These are phyloP conservation scores for Solanum chilense DNA, from an alignment of 257 asterid genomes.

Conservation along the genomic window DNA sequence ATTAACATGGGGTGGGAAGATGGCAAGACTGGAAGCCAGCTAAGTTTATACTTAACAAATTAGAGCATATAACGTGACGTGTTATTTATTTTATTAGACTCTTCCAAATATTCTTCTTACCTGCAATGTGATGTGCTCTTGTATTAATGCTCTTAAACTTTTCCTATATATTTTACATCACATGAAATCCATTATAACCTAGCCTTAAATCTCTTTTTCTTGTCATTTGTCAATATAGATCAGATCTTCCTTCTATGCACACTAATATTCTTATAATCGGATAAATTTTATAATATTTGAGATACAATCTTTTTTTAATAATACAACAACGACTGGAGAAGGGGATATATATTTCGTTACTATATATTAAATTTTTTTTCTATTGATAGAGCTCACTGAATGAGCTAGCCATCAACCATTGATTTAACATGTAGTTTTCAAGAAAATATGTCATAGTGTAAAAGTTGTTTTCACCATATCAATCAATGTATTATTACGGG, in stretches of 20 bases:
- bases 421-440: neutral
- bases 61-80: conserved; percentile 34
- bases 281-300: neutral
- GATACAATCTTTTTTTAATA: neutral
- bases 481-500: neutral
- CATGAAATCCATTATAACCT: neutral
- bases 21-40: conserved; percentile 75
- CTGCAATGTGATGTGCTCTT: conserved; percentile 20
- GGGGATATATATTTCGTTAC: neutral
- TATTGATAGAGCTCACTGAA: neutral
- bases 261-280: neutral
- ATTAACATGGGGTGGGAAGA: conserved; percentile 34
- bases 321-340: neutral
- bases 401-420: neutral
- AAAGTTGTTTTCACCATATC: neutral
- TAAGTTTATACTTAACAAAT: conserved; percentile 28
- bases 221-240: neutral
- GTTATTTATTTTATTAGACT: conserved; percentile 23
- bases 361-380: neutral
- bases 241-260: neutral
- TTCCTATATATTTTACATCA: neutral
- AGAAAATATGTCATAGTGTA: neutral
- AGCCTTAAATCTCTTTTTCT: neutral
- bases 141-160: neutral
- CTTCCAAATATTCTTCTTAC: conserved; percentile 18